A percentile compares a stretch with the other conserved stretches of the same genome.
phyloP scores from a whole-genome alignment of 139 green algal genomes.

The Yamagishiella unicocca region DNA sequence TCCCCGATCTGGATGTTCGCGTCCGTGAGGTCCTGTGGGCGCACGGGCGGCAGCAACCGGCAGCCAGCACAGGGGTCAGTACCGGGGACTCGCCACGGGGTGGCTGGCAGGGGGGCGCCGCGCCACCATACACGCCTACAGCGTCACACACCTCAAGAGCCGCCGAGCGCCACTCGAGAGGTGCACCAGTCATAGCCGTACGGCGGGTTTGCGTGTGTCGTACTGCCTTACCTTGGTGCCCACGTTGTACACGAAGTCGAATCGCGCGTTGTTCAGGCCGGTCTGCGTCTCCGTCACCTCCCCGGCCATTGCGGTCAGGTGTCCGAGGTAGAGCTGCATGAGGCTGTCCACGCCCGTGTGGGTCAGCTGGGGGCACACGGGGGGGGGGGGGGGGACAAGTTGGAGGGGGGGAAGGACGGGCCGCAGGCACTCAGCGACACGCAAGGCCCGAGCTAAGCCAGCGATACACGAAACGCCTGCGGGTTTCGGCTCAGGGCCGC shows the following conservation, averaged over 20 bases:
- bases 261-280: background rate
- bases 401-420: background rate
- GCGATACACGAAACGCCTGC: too few species aligned
- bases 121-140: too few species aligned
- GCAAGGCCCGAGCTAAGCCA: too few species aligned
- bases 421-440: too few species aligned
- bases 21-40: constrained; percentile 16
- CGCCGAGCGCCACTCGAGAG: too few species aligned
- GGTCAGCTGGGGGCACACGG: background rate
- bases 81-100: too few species aligned
- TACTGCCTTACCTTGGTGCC: constrained; percentile 12
- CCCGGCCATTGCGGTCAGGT: background rate
- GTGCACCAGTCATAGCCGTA: too few species aligned
- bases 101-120: too few species aligned
- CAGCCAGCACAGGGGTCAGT: too few species aligned
- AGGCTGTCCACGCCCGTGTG: constrained; percentile 19
- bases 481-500: too few species aligned
- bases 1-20: constrained; percentile 2
- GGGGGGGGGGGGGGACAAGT: background rate
- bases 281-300: background rate
- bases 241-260: constrained; percentile 38
- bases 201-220: too few species aligned
- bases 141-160: too few species aligned
- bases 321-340: constrained; percentile 9
- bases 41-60: background rate